These are phyloP conservation scores for Pichia cactophila DNA, from an alignment of 1,139 yeast genomes.

Conservation along the genomic window DNA sequence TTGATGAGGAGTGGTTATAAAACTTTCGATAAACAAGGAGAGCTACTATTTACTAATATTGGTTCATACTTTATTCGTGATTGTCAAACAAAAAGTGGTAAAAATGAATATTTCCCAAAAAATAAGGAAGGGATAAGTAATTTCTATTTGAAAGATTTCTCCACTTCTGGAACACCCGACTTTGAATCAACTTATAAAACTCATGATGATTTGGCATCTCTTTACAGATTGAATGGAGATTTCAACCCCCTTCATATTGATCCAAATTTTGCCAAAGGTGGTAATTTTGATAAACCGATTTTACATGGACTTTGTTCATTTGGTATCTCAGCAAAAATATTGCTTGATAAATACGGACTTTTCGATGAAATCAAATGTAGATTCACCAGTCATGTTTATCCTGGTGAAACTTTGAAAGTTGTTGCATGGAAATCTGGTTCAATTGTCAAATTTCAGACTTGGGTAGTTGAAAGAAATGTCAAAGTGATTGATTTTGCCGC, in stretches of 20 bases:
- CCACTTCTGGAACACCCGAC: slow-evolving; percentile 55
- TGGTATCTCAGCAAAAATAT: slow-evolving; percentile 72
- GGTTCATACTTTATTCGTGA: slow-evolving; percentile 84
- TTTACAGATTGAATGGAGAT: slow-evolving; percentile 90
- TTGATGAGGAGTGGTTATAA: slow-evolving; percentile 70
- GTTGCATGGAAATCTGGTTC: slow-evolving; percentile 75
- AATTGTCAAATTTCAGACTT: slow-evolving; percentile 72
- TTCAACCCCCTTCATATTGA: slow-evolving; percentile 93
- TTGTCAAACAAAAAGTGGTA: slow-evolving; percentile 48
- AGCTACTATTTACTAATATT: slow-evolving; percentile 69
- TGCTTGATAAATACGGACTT: slow-evolving; percentile 73
- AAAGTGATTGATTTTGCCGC: slow-evolving; percentile 88
- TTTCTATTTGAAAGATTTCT: slow-evolving; percentile 60
- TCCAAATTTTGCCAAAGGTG: slow-evolving; percentile 83
- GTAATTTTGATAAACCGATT: slow-evolving; percentile 80
- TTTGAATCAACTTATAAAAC: slow-evolving; percentile 54
- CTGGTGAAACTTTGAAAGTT: slow-evolving; percentile 87
- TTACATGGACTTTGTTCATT: slow-evolving; percentile 88
- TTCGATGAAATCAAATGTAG: slow-evolving; percentile 85
- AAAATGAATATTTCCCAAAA: slow-evolving; percentile 41
- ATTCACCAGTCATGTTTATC: slow-evolving; percentile 88
- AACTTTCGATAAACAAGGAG: slow-evolving; percentile 62
- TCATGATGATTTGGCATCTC: slow-evolving; percentile 72
- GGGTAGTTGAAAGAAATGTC: slow-evolving; percentile 70
- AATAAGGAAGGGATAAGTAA: slow-evolving; percentile 31